Conservation (phyloP, 441 rosid species). For the Gossypium lobatum region DNA sequence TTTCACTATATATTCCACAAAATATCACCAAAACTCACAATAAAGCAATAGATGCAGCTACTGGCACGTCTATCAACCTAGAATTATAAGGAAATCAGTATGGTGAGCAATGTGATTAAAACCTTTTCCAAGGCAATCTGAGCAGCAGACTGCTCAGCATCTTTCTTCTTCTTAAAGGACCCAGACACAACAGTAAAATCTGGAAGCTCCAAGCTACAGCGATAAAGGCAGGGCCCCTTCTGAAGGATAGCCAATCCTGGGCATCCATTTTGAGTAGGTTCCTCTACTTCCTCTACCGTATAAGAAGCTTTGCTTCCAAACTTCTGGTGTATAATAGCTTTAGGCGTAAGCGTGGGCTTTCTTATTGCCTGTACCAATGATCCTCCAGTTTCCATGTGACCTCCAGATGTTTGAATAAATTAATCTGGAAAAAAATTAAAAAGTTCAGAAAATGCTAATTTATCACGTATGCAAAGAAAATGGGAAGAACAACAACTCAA, state of each 20-base stretch:
- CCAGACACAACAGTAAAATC: slow-evolving; percentile 56
- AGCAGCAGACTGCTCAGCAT: slow-evolving; percentile 91
- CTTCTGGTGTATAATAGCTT: slow-evolving; percentile 65
- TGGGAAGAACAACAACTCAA: neutral
- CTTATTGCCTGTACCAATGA: slow-evolving; percentile 21
- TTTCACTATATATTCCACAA: neutral
- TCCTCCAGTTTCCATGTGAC: slow-evolving; percentile 27
- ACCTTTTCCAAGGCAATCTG: slow-evolving; percentile 77
- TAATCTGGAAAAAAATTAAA: neutral
- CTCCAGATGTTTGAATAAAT: neutral
- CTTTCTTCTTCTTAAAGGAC: slow-evolving; percentile 69
- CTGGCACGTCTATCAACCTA: slow-evolving; percentile 2
- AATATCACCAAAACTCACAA: neutral
- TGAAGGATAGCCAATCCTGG: slow-evolving; percentile 77
- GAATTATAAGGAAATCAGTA: neutral
- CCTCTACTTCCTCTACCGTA: slow-evolving; percentile 66
- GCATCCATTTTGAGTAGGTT: slow-evolving; percentile 53
- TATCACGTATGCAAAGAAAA: neutral
- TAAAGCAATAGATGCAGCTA: neutral
- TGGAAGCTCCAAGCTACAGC: slow-evolving; percentile 80
- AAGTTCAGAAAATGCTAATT: neutral
- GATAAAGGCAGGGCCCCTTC: slow-evolving; percentile 70
- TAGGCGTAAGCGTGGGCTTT: slow-evolving; percentile 54
- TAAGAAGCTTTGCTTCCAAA: slow-evolving; percentile 67
- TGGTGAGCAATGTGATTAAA: slow-evolving; percentile 13